Evolutionary conservation across 2,329 filamentous ascomycete species (phyloP), one percentile per base, ranked within the genome.

Genomic region (Elsinoe australis): DNA sequence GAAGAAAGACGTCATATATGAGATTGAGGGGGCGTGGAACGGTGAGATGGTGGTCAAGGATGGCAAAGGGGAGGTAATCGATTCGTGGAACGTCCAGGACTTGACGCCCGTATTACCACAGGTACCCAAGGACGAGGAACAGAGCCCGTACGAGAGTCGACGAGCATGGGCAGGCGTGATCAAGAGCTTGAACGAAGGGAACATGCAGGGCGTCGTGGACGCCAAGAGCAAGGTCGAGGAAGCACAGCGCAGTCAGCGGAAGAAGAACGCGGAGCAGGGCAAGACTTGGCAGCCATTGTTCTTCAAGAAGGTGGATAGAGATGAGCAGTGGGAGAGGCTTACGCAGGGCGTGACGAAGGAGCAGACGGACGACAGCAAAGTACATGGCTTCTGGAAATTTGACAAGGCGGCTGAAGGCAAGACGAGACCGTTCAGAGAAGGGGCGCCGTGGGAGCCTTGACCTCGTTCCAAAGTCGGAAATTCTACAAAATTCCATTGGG

Each of bases 301-400:
- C 54, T 72, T 71, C 53, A 56, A 56, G 12, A 58, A 57, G 42
- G 60, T 62, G 8, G 49, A 56, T 0, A 45, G 42, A 2, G 54
- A 63, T 42, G 49, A 54, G 2, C 54, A 57, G 7, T 61, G 59
- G n/a, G 55, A 61, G 49, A 59, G 55, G 49, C 51, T 65, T 31
- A 36, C 60, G 36, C 49, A 48, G 29, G 55, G 70, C 53, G 62
- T 48, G 5, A 36, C 70, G 53, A 59, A 57, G 6, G 36, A 58
- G 51, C 44, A 31, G 17, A 56, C 79, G 18, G 80, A 83, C 50
- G 66, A 71, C 29, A 72, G 75, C 36, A 79, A 80, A 64, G 85
- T 82, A 1, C 76, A 76, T 49, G 82, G 82, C 1, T 71, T 85
- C 26, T 86, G 82, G 82, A 69, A 75, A 52, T 85, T 82, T 60